Evolutionary conservation across 2,329 filamentous ascomycete species (phyloP).

Genomic region (Sporothrix luriei): DNA sequence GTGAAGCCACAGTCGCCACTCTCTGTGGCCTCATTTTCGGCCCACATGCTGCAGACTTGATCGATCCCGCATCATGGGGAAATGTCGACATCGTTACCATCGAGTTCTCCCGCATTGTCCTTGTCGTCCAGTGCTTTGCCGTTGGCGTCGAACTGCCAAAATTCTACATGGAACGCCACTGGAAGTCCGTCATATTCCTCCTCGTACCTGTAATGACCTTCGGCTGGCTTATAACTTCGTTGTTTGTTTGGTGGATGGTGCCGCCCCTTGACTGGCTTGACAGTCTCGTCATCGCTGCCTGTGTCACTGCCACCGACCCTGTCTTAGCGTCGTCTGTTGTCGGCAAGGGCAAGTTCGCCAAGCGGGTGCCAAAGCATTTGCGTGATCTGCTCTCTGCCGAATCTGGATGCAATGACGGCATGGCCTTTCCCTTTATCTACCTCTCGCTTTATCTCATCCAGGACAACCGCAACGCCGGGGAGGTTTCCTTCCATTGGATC

Average conservation of each 20-base stretch:
- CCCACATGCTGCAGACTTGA: conserved; percentile 78
- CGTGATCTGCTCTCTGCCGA: conserved; percentile 93
- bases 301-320: conserved; percentile 95
- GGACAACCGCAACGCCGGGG: conserved; percentile 67
- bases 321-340: conserved; percentile 97
- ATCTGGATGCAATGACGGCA: conserved; percentile 98
- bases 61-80: conserved; percentile 76
- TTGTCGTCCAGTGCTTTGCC: conserved; percentile 91
- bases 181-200: conserved; percentile 86
- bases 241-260: conserved; percentile 93
- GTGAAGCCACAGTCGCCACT: conserved; percentile 93
- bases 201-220: conserved; percentile 96
- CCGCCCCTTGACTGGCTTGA: conserved; percentile 82
- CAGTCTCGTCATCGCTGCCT: conserved; percentile 82
- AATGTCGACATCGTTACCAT: conserved; percentile 84
- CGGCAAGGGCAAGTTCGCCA: conserved; percentile 97
- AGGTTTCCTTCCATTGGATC: conserved; percentile 83
- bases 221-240: conserved; percentile 88
- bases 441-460: conserved; percentile 86
- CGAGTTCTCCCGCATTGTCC: conserved; percentile 84
- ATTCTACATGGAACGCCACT: conserved; percentile 97
- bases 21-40: conserved; percentile 87
- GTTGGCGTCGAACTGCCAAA: conserved; percentile 88
- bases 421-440: conserved; percentile 98
- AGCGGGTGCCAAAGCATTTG: conserved; percentile 95